phyloP scores from a whole-genome alignment of 164 flowering plant species.

The Vitis cinerea region DNA sequence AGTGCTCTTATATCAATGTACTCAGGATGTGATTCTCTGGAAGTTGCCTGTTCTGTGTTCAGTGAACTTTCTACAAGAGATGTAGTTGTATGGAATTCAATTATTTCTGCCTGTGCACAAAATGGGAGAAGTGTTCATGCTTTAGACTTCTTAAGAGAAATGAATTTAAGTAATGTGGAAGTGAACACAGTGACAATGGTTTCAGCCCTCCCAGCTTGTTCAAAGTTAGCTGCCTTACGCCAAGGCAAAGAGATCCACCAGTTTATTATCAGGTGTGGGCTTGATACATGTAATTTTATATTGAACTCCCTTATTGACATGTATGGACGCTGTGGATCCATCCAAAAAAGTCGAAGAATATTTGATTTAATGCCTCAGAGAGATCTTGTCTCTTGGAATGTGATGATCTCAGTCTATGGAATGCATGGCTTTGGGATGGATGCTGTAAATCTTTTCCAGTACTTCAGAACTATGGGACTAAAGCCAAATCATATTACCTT shows the following conservation, averaged over 20 bases:
- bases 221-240: constrained; percentile 29
- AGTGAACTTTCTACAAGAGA: constrained; percentile 24
- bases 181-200: constrained; percentile 32
- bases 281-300: constrained; percentile 20
- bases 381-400: constrained; percentile 33
- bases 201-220: constrained; percentile 38
- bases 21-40: constrained; percentile 25
- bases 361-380: constrained; percentile 28
- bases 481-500: constrained; percentile 31
- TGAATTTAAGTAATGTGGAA: constrained; percentile 20
- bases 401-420: constrained; percentile 37
- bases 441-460: constrained; percentile 30
- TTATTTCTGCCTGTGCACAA: constrained; percentile 32
- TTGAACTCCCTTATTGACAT: constrained; percentile 43
- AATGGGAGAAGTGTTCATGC: constrained; percentile 21
- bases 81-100: constrained; percentile 40
- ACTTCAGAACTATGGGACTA: constrained; percentile 17
- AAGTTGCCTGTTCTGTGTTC: constrained; percentile 26
- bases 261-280: constrained; percentile 26
- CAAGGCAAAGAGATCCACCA: constrained; percentile 44
- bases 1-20: constrained; percentile 43
- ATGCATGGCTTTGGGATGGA: constrained; percentile 39
- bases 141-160: constrained; percentile 27
- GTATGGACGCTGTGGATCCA: constrained; percentile 38
- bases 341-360: constrained; percentile 19